phyloP scores from a whole-genome alignment of 2,329 filamentous ascomycete genomes.

The Fusarium protoensiforme region DNA sequence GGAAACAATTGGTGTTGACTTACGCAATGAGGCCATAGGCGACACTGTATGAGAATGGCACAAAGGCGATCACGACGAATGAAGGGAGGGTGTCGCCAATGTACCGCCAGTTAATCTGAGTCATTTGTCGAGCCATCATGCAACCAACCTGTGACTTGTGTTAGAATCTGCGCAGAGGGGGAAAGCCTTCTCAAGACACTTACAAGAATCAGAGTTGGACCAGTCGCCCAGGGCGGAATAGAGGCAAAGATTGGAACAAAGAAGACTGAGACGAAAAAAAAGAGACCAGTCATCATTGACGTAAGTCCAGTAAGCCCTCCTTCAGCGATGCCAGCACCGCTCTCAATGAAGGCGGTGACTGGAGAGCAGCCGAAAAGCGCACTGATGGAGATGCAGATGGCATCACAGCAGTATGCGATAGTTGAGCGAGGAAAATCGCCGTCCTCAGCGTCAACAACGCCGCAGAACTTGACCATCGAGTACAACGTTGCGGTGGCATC shows the following conservation, averaged over 20 bases:
- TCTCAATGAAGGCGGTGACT: conserved; percentile 77
- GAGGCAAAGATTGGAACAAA: conserved; percentile 78
- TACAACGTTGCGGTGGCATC: conserved; percentile 78
- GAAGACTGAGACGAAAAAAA: conserved; percentile 75
- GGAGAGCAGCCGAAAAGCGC: conserved; percentile 74
- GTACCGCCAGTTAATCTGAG: conserved; percentile 86
- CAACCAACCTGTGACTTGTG: conserved; percentile 65
- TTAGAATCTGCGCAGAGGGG: background rate
- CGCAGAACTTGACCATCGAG: conserved; percentile 77
- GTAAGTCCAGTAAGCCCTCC: conserved; percentile 76
- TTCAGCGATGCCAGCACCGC: conserved; percentile 76
- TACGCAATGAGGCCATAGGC: conserved; percentile 80
- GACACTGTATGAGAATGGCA: conserved; percentile 87
- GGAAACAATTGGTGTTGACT: background rate
- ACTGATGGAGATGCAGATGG: conserved; percentile 73
- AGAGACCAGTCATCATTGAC: conserved; percentile 71
- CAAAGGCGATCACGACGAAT: conserved; percentile 80
- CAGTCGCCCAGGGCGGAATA: conserved; percentile 79
- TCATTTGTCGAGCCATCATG: conserved; percentile 80
- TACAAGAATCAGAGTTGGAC: conserved; percentile 77
- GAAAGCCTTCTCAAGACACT: background rate
- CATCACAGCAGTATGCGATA: conserved; percentile 76
- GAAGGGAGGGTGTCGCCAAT: conserved; percentile 82
- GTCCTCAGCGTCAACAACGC: conserved; percentile 67
- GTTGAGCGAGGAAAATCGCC: conserved; percentile 84